Evolutionary conservation across 1,284 basidiomycete species (phyloP).

Genomic region (Spongiforma sp.): DNA sequence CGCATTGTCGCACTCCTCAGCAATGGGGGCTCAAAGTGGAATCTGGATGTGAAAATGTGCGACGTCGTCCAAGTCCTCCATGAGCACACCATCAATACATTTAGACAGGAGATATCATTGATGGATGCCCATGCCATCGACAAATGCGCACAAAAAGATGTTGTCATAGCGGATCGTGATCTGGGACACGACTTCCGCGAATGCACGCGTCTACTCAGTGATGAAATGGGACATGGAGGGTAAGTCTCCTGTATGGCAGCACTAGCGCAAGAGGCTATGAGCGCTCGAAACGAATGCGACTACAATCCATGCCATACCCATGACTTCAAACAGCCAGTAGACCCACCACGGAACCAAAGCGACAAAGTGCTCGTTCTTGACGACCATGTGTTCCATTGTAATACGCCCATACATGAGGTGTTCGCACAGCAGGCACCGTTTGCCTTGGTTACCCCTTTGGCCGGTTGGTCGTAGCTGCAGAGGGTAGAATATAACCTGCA

Average conservation of each 20-base stretch:
- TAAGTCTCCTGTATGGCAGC: slow-evolving; percentile 79
- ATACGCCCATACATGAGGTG: slow-evolving; percentile 79
- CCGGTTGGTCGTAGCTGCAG: slow-evolving; percentile 45
- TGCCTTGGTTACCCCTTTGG: slow-evolving; percentile 63
- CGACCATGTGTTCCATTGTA: slow-evolving; percentile 68
- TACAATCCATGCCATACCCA: slow-evolving; percentile 53
- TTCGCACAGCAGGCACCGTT: slow-evolving; percentile 83
- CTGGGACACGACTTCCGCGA: slow-evolving; percentile 69
- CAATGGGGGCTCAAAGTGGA: slow-evolving; percentile 91
- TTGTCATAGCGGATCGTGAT: slow-evolving; percentile 87
- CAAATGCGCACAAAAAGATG: slow-evolving; percentile 86
- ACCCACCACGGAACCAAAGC: slow-evolving; percentile 97
- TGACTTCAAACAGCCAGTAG: slow-evolving; percentile 91
- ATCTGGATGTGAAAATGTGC: slow-evolving; percentile 89
- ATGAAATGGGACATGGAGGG: slow-evolving; percentile 70
- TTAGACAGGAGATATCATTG: slow-evolving; percentile 69
- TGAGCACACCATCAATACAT: slow-evolving; percentile 22
- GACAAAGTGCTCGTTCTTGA: slow-evolving; percentile 82
- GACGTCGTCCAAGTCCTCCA: slow-evolving; percentile 54
- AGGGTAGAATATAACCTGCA: slow-evolving; percentile 73
- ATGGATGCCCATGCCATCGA: slow-evolving; percentile 97
- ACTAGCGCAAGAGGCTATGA: slow-evolving; percentile 50
- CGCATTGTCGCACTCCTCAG: slow-evolving; percentile 82
- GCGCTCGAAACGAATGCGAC: background rate
- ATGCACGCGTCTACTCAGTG: slow-evolving; percentile 59